A percentile compares a stretch with the other conserved stretches of the same genome.
Evolutionary conservation across 108 stramenopile species (phyloP).

Genomic region (Cyclotella choctawhatcheeana): DNA sequence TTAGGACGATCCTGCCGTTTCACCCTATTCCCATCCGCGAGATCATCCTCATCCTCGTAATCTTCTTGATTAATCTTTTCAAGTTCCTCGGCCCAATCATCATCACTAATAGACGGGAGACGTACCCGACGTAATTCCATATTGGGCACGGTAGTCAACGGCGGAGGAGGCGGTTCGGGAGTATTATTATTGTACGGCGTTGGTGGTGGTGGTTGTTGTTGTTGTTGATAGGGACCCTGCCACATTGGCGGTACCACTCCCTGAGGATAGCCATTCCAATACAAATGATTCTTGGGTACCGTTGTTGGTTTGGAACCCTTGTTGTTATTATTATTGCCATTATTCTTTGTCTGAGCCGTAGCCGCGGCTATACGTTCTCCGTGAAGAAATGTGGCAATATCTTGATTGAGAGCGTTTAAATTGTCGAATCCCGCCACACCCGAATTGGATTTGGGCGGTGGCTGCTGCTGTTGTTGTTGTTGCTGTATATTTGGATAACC

Average conservation of each 20-base stretch:
- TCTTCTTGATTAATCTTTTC: constrained; percentile 12
- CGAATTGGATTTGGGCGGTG: neutral
- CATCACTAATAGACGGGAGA: constrained; percentile 38
- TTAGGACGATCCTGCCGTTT: constrained; percentile 34
- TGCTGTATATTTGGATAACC: too few species aligned
- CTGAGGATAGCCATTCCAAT: too few species aligned
- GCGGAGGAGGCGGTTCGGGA: constrained; percentile 14
- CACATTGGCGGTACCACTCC: too few species aligned
- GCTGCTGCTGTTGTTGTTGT: neutral
- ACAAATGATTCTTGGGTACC: too few species aligned
- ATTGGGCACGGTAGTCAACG: constrained; percentile 24
- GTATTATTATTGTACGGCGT: neutral
- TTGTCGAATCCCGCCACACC: constrained; percentile 26
- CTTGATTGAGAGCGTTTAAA: constrained; percentile 31
- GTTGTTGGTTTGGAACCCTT: too few species aligned
- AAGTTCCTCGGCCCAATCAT: constrained; percentile 32
- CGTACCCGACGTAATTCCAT: constrained; percentile 23
- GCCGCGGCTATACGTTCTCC: constrained; percentile 38
- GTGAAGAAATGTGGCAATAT: constrained; percentile 40
- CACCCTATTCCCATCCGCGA: constrained; percentile 4
- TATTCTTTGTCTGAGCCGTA: too few species aligned
- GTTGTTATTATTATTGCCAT: too few species aligned
- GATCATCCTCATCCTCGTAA: neutral
- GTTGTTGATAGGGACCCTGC: neutral
- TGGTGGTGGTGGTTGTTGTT: neutral